Conservation (phyloP, 2,329 filamentous ascomycete genomes). For the Fusarium sp. region DNA sequence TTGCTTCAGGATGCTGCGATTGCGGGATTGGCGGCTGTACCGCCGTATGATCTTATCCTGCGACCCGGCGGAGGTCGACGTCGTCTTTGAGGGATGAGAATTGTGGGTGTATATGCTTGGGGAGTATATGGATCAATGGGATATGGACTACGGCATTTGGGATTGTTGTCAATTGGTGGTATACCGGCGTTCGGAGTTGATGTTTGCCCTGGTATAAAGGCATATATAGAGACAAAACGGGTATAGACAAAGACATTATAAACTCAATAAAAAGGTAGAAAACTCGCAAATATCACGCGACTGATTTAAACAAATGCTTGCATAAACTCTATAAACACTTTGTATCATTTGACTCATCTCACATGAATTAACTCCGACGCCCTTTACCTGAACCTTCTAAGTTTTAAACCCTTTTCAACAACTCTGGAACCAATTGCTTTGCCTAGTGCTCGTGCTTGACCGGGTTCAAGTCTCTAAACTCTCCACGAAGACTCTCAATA, state of each 20-base stretch:
- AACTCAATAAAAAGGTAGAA: neutral
- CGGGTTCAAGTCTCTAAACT: conserved; percentile 49
- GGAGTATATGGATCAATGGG: neutral
- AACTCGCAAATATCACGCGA: neutral
- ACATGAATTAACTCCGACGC: conserved; percentile 21
- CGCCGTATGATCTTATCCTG: conserved; percentile 21
- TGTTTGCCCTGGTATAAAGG: neutral
- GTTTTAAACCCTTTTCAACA: conserved; percentile 9
- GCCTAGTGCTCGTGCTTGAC: conserved; percentile 39
- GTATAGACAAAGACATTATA: neutral
- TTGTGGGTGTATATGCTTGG: neutral
- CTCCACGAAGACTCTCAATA: conserved; percentile 47
- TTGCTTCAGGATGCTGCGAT: neutral
- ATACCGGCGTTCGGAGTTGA: neutral
- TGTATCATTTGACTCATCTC: conserved; percentile 14
- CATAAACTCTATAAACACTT: conserved; percentile 20
- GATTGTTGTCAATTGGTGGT: neutral
- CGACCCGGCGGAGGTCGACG: neutral
- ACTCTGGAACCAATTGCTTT: neutral
- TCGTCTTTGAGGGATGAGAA: neutral
- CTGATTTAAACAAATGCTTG: conserved; percentile 3
- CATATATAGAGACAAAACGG: too few relatives aligned
- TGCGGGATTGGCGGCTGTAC: conserved; percentile 12
- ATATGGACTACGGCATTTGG: neutral
- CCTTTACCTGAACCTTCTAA: conserved; percentile 10